A percentile compares a stretch with the other conserved stretches of the same genome.
These are phyloP conservation scores for Hyaloscypha finlandica DNA, from an alignment of 495 filamentous ascomycete genomes.

Conservation along the genomic window DNA sequence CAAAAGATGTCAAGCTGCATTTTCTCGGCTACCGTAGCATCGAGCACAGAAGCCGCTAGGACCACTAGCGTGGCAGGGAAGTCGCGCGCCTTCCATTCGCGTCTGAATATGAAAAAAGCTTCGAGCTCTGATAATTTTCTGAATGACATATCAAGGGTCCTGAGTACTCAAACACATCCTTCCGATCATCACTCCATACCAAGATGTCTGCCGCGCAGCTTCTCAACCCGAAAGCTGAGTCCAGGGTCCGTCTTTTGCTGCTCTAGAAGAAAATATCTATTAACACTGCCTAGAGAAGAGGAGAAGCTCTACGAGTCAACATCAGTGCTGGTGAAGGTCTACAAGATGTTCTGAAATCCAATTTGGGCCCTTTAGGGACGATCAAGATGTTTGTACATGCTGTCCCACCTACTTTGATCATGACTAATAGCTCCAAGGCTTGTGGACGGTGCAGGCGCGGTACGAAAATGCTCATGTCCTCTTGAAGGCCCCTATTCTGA, in stretches of 20 bases:
- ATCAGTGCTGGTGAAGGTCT: slow-evolving; percentile 94
- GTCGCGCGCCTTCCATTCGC: slow-evolving; percentile 24
- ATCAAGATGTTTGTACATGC: slow-evolving; percentile 80
- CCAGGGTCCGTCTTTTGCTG: slow-evolving; percentile 63
- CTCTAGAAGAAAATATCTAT: slow-evolving; percentile 26
- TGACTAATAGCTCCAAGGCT: slow-evolving; percentile 56
- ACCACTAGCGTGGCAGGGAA: neutral
- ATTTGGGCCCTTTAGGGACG: slow-evolving; percentile 89
- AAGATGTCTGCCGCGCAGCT: slow-evolving; percentile 91
- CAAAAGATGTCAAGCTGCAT: too few relatives aligned
- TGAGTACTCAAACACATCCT: neutral
- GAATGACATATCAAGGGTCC: neutral
- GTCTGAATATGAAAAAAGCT: slow-evolving; percentile 23
- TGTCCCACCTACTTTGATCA: neutral
- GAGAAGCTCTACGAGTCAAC: slow-evolving; percentile 94
- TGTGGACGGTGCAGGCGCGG: slow-evolving; percentile 90
- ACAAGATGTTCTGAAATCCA: slow-evolving; percentile 95
- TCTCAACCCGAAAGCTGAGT: slow-evolving; percentile 97
- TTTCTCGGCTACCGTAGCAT: neutral
- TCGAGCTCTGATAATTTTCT: slow-evolving; percentile 16
- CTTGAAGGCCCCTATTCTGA: slow-evolving; percentile 13
- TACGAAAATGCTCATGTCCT: slow-evolving; percentile 48
- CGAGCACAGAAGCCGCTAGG: neutral
- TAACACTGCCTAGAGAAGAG: slow-evolving; percentile 67
- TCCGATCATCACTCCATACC: neutral